Conservation (phyloP, 2,329 filamentous ascomycete genomes). For the Aspergillus quadrilineatus region DNA sequence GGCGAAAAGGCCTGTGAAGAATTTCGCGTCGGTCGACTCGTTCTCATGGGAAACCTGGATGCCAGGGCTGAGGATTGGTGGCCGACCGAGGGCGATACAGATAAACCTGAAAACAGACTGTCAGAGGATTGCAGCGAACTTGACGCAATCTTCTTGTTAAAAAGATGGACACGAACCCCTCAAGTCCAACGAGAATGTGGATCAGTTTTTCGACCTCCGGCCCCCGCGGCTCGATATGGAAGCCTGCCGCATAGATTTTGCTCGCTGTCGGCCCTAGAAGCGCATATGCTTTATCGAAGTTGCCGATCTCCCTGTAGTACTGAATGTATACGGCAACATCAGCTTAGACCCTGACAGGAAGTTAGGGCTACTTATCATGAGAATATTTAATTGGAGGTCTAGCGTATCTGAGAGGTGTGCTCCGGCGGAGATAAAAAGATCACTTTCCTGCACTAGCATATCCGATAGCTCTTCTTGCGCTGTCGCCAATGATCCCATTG, state of each 20-base stretch:
- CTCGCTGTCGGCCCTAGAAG: background rate
- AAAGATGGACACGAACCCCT: background rate
- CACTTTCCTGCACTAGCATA: slow-evolving; percentile 3
- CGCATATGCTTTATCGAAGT: slow-evolving; percentile 4
- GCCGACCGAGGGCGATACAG: slow-evolving; percentile 1
- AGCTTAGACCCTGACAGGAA: background rate
- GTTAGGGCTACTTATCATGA: background rate
- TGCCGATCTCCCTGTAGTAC: background rate
- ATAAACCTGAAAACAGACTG: background rate
- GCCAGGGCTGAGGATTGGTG: background rate
- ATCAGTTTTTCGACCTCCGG: background rate
- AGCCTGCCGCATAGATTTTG: background rate
- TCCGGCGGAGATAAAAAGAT: background rate
- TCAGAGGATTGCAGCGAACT: background rate
- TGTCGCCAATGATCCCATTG: background rate
- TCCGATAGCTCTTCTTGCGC: background rate
- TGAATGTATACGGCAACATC: background rate
- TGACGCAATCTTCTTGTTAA: background rate
- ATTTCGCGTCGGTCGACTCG: background rate
- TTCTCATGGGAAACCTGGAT: background rate
- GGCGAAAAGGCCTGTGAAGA: background rate
- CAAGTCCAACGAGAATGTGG: background rate
- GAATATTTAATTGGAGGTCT: background rate
- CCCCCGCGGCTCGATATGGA: background rate
- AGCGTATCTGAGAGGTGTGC: background rate